A percentile compares a stretch with the other conserved stretches of the same genome.
phyloP scores from a whole-genome alignment of 106 monocot species.

The Phalaenopsis aphrodite region DNA sequence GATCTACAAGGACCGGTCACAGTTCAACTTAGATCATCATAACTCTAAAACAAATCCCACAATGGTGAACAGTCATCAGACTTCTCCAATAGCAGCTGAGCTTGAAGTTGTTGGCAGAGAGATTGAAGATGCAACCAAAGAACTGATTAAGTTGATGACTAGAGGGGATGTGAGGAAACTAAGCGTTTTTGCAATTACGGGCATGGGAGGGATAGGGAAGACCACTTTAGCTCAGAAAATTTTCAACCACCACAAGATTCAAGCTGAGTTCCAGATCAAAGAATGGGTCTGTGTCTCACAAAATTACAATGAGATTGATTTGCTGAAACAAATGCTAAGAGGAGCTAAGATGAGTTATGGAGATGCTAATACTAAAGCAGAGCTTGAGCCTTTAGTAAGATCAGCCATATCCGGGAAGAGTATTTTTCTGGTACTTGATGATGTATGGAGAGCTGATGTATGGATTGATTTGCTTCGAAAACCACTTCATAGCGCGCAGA shows the following conservation, averaged over 20 bases:
- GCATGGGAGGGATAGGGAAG: conserved; percentile 49
- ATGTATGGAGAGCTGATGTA: conserved; percentile 24
- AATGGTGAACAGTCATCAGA: conserved; percentile 4
- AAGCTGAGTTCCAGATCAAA: conserved; percentile 14
- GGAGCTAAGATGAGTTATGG: conserved; percentile 1
- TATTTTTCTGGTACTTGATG: conserved; percentile 45
- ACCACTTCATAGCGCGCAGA: conserved; percentile 12
- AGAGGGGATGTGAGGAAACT: not conserved
- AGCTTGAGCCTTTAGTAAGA: conserved; percentile 16
- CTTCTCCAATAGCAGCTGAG: conserved; percentile 2
- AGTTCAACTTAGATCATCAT: not conserved
- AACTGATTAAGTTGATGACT: conserved; percentile 5
- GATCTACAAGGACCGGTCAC: not conserved
- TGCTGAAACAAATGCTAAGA: conserved; percentile 22
- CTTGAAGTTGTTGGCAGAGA: conserved; percentile 15
- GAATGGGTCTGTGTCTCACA: conserved; percentile 38
- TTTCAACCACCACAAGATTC: conserved; percentile 15
- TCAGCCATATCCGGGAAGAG: conserved; percentile 12
- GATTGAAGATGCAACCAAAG: conserved; percentile 1
- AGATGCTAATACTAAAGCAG: not conserved
- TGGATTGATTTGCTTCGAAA: conserved; percentile 34
- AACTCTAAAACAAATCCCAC: not conserved
- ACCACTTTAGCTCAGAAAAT: conserved; percentile 39
- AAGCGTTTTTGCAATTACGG: conserved; percentile 19
- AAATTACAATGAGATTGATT: conserved; percentile 9